Evolutionary conservation across 768 basidiomycete genomes (phyloP).

Genomic region (Boletales sp.): DNA sequence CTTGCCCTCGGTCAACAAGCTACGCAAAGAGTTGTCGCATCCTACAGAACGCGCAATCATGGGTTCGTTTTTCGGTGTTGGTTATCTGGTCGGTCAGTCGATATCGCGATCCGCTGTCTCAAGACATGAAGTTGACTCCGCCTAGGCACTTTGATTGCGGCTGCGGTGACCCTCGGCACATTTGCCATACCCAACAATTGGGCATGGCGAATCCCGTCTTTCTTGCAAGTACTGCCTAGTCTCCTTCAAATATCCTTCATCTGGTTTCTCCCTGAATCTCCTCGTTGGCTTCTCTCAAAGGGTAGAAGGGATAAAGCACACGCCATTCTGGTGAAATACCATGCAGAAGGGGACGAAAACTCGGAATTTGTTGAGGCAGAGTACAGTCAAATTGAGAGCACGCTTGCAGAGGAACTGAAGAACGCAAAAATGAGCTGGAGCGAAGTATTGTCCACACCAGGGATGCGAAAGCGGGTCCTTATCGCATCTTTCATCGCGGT

Average conservation of each 20-base stretch:
- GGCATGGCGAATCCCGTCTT: conserved; percentile 7
- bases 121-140: background rate
- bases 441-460: conserved; percentile 3
- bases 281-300: conserved; percentile 57
- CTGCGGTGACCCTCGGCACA: conserved; percentile 57
- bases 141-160: conserved; percentile 32
- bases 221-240: conserved; percentile 51
- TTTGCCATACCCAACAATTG: conserved; percentile 45
- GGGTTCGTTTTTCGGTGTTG: conserved; percentile 5
- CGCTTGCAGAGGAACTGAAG: conserved; percentile 34
- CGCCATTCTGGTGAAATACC: conserved; percentile 50
- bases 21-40: conserved; percentile 18
- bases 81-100: conserved; percentile 11
- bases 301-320: conserved; percentile 49
- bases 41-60: conserved; percentile 18
- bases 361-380: conserved; percentile 58
- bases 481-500: conserved; percentile 4
- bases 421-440: background rate
- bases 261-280: conserved; percentile 57
- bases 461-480: conserved; percentile 10
- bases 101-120: background rate
- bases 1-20: background rate
- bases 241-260: conserved; percentile 53
- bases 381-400: conserved; percentile 52
- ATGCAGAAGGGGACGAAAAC: conserved; percentile 52